phyloP scores from a whole-genome alignment of 176 grass and related monocot species.

The Elaeis guineensis region DNA sequence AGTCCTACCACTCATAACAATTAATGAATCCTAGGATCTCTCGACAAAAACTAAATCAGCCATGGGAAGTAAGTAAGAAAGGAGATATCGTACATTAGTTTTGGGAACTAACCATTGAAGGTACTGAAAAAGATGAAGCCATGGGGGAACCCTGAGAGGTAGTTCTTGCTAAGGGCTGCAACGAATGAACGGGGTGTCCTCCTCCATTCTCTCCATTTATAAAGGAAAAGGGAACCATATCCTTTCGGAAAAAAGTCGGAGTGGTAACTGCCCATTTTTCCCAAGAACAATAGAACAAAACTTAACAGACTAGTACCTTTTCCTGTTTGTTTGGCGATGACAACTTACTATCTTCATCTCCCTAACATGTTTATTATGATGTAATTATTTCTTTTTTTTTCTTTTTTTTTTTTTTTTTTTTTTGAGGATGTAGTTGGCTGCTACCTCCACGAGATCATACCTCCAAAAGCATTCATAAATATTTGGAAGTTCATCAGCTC shows the following conservation, averaged over 20 bases:
- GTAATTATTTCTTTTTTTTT: too few species aligned
- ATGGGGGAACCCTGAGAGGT: constrained; percentile 18
- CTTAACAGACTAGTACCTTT: neutral
- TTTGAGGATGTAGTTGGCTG: too few species aligned
- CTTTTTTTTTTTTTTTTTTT: too few species aligned
- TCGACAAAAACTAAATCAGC: too few species aligned
- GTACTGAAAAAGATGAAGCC: constrained; percentile 56
- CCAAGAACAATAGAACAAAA: constrained; percentile 1
- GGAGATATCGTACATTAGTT: neutral
- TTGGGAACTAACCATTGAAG: constrained; percentile 51
- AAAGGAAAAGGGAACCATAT: constrained; percentile 3
- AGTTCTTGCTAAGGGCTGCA: neutral
- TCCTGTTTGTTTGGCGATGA: too few species aligned
- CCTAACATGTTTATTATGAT: neutral
- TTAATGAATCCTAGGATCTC: too few species aligned
- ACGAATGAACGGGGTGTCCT: neutral
- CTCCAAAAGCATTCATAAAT: too few species aligned
- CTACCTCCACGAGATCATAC: too few species aligned
- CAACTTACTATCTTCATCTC: neutral
- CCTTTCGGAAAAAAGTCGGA: neutral
- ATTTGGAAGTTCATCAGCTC: too few species aligned
- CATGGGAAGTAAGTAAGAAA: neutral
- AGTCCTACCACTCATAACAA: too few species aligned
- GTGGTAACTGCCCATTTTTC: neutral
- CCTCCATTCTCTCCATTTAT: constrained; percentile 5